Base-by-base conservation (phyloP, 257 asterid genomes). In the Craterostigma plantagineum region DNA sequence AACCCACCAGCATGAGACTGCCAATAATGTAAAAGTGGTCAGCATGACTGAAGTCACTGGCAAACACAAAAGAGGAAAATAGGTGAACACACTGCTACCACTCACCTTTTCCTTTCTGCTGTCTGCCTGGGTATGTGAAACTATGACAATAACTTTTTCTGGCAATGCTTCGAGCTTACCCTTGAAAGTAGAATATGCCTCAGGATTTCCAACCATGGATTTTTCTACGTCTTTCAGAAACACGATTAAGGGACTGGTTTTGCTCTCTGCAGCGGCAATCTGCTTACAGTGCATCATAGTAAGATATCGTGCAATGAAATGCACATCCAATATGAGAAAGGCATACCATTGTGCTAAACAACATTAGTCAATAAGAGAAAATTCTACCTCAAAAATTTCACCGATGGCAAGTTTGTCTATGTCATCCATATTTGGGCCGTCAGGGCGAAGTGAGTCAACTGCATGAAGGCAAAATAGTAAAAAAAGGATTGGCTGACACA, bases 151-250 rank as follows among this genome's bases (percentile, higher is more conserved):
- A 9, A 79, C 70, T 62, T 82, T 79, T 61, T 67, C 72, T 12
- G 98, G 93, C 53, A 87, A 80, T 68, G 61, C 76, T 64, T 87
- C 95, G 49, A 87, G 76, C 69, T 64, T 80, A 62, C 48, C 61
- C 61, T 70, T 82, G 53, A 82, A 76, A 38, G 79, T 53, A 44
- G 75, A 47, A 56, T 63, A 71, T 9, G 84, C 70, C 49, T 79
- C 98, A 10, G 90, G 58, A 65, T 60, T 76, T 46, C 92, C 93
- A 0, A 73, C 71, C 67, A 86, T 68, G 49, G 81, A 76, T 64
- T 82, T 87, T 63, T 87, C 98, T 30, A 85, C 81, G 57, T 87
- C 95, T 76, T 79, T 87, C 72, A 87, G 65, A 51, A 82, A 87
- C 71, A 87, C 69, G 62, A 87, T 72, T 54, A 87, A 73, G 16